Evolutionary conservation across 495 filamentous ascomycete genomes (phyloP).

Genomic region (Trichoderma reesei): DNA sequence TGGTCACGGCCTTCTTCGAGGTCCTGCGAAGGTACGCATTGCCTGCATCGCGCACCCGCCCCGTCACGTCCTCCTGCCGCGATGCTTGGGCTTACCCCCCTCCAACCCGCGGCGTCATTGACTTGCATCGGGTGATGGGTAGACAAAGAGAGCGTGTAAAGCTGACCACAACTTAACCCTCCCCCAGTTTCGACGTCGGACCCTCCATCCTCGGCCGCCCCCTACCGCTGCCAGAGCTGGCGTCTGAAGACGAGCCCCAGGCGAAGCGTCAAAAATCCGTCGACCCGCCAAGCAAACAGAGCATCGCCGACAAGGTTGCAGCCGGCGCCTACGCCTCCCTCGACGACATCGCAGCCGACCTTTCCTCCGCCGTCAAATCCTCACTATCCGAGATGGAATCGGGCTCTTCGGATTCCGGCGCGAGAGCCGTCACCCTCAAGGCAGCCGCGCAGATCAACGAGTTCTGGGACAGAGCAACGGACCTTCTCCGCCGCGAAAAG

Average conservation of each 20-base stretch:
- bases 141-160: background rate
- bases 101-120: too few species aligned
- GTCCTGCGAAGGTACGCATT: constrained; percentile 34
- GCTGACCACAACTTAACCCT: background rate
- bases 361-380: constrained; percentile 28
- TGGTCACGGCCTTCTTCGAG: constrained; percentile 32
- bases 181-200: constrained; percentile 30
- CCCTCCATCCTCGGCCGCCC: constrained; percentile 37
- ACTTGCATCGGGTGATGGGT: background rate
- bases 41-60: background rate
- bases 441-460: constrained; percentile 22
- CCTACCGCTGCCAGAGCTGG: constrained; percentile 24
- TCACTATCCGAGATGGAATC: constrained; percentile 31
- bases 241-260: constrained; percentile 28
- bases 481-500: constrained; percentile 31
- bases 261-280: constrained; percentile 38
- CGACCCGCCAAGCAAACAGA: constrained; percentile 21
- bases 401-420: constrained; percentile 14
- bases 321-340: constrained; percentile 33
- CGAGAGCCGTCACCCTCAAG: constrained; percentile 23
- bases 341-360: constrained; percentile 37
- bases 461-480: constrained; percentile 33
- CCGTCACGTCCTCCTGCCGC: too few species aligned
- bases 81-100: too few species aligned
- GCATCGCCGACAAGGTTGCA: constrained; percentile 37